phyloP scores from a whole-genome alignment of 805 yeast genomes.

The Starmerella powellii region DNA sequence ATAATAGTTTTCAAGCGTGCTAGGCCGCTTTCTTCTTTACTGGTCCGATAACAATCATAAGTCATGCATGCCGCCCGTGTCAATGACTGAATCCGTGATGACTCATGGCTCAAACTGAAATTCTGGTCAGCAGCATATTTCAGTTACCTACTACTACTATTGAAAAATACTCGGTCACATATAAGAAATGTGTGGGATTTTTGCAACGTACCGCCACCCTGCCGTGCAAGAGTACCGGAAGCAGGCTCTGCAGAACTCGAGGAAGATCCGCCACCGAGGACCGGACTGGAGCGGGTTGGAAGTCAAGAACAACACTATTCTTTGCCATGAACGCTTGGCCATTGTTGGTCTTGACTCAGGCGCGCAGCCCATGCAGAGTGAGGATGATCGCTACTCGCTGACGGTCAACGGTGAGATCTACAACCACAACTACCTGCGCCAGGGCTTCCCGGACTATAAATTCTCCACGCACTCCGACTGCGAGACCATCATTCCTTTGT shows the following conservation, averaged over 20 bases:
- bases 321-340: conserved; percentile 92
- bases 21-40: no score
- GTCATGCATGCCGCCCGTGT: no score
- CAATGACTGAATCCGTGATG: no score
- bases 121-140: no score
- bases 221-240: conserved; percentile 71
- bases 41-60: no score
- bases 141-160: no score
- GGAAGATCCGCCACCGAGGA: conserved; percentile 93
- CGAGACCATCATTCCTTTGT: conserved; percentile 93
- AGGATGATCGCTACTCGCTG: conserved; percentile 58
- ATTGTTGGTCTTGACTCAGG: conserved; percentile 96
- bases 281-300: conserved; percentile 98
- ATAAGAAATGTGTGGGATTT: conserved; percentile 99
- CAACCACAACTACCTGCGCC: conserved; percentile 86
- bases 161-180: no score
- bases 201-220: conserved; percentile 77
- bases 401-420: conserved; percentile 97
- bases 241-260: conserved; percentile 79
- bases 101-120: no score
- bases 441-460: conserved; percentile 54
- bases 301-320: conserved; percentile 59
- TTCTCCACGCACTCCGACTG: conserved; percentile 88
- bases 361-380: conserved; percentile 88
- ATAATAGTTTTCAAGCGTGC: no score